Percentiles rank a stretch among this genome's conserved stretches.
phyloP scores from a whole-genome alignment of 202 grass and related monocot genomes.

The Setaria italica region DNA sequence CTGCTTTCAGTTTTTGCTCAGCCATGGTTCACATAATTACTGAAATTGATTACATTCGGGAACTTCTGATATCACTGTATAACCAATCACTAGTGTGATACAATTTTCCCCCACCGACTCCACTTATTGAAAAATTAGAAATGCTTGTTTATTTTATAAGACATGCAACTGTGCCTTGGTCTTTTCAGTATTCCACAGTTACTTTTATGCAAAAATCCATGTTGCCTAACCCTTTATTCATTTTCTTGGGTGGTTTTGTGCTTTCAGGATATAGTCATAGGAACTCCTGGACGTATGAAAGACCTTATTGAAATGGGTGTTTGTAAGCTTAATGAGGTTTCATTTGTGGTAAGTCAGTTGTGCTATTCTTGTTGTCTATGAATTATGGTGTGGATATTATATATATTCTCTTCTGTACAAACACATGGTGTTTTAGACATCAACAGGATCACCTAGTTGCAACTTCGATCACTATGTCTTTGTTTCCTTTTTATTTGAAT shows the following conservation, averaged over 20 bases:
- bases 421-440: neutral
- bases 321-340: conserved; percentile 81
- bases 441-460: neutral
- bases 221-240: conserved; percentile 19
- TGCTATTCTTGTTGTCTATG: conserved; percentile 31
- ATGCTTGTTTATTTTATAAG: neutral
- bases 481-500: conserved; percentile 16
- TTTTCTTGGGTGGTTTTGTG: conserved; percentile 30
- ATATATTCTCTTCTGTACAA: neutral
- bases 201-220: neutral
- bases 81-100: neutral
- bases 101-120: neutral
- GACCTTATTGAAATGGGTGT: conserved; percentile 95
- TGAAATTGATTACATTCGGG: conserved; percentile 7
- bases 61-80: conserved; percentile 1
- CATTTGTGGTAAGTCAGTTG: conserved; percentile 80
- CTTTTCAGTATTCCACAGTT: conserved; percentile 21
- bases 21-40: neutral
- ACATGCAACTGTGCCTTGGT: conserved; percentile 4
- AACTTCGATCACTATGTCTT: neutral
- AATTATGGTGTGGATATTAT: neutral
- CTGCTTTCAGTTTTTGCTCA: conserved; percentile 12
- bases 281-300: conserved; percentile 95
- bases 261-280: conserved; percentile 95
- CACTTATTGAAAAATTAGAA: neutral